Percentiles rank a stretch among this genome's conserved stretches.
phyloP scores from a whole-genome alignment of 768 basidiomycete genomes.

The Butyriboletus loyo region DNA sequence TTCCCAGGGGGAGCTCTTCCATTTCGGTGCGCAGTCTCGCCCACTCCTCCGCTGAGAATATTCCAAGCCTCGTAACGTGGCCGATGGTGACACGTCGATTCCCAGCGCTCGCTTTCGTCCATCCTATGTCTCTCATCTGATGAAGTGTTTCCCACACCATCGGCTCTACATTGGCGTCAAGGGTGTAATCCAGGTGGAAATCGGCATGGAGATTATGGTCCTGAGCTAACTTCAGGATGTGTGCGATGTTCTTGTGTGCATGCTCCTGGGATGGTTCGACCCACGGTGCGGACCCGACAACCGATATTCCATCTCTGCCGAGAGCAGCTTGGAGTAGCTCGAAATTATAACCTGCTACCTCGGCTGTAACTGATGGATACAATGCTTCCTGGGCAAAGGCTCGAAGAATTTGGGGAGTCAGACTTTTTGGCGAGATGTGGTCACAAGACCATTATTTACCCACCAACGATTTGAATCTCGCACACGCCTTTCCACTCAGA shows the following conservation, averaged over 20 bases:
- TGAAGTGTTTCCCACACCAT: conserved; percentile 55
- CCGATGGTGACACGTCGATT: conserved; percentile 50
- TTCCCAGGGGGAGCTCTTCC: conserved; percentile 44
- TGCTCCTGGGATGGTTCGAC: conserved; percentile 50
- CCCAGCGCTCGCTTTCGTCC: conserved; percentile 24
- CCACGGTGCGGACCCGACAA: conserved; percentile 64
- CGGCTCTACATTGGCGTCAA: conserved; percentile 48
- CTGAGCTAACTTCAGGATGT: conserved; percentile 48
- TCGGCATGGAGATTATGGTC: conserved; percentile 43
- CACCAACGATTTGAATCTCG: conserved; percentile 58
- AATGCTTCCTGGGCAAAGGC: conserved; percentile 64
- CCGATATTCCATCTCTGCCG: conserved; percentile 39
- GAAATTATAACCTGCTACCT: conserved; percentile 43
- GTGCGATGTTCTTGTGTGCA: conserved; percentile 51
- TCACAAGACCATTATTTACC: background rate
- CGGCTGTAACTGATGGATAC: conserved; percentile 36
- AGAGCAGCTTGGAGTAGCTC: conserved; percentile 44
- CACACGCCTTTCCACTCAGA: conserved; percentile 44
- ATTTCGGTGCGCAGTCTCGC: conserved; percentile 34
- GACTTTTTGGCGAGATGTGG: background rate
- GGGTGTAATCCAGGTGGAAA: conserved; percentile 69
- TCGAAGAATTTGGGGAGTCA: conserved; percentile 20
- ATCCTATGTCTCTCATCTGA: conserved; percentile 34
- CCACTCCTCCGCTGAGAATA: conserved; percentile 50
- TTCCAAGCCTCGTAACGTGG: conserved; percentile 56